Conservation (phyloP, 441 rosid genomes). For the Erodium trifolium region DNA sequence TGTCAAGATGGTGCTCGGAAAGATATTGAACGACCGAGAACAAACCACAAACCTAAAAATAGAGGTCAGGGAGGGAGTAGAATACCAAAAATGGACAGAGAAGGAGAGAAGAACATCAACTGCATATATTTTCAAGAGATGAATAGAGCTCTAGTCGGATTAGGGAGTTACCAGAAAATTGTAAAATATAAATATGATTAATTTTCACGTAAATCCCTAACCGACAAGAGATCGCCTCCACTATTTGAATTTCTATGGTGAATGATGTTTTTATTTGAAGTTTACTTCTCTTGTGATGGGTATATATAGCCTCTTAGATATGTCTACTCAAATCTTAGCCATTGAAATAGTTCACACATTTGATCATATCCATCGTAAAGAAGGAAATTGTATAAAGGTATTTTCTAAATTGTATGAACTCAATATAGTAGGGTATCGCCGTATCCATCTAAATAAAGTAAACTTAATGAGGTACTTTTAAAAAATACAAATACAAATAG, state of each 20-base stretch:
- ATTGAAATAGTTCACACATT: background rate
- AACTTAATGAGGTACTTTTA: background rate
- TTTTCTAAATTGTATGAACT: background rate
- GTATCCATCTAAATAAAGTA: background rate
- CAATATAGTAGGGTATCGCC: background rate
- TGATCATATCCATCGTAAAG: background rate
- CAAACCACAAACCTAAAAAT: no score
- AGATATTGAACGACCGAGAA: no score
- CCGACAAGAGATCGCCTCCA: background rate
- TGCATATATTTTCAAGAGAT: background rate
- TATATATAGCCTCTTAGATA: background rate
- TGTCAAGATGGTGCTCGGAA: no score
- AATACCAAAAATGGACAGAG: no score
- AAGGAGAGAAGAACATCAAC: no score
- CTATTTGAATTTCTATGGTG: background rate
- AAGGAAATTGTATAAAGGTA: background rate
- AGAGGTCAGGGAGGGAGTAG: no score
- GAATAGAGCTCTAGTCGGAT: background rate
- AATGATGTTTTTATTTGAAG: background rate
- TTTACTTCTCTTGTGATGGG: background rate
- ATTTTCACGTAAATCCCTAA: background rate
- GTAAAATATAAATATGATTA: no score
- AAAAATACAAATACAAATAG: background rate
- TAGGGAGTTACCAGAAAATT: background rate
- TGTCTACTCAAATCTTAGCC: background rate